Conservation (phyloP, 768 basidiomycete genomes). For the Boletus sensibilis region DNA sequence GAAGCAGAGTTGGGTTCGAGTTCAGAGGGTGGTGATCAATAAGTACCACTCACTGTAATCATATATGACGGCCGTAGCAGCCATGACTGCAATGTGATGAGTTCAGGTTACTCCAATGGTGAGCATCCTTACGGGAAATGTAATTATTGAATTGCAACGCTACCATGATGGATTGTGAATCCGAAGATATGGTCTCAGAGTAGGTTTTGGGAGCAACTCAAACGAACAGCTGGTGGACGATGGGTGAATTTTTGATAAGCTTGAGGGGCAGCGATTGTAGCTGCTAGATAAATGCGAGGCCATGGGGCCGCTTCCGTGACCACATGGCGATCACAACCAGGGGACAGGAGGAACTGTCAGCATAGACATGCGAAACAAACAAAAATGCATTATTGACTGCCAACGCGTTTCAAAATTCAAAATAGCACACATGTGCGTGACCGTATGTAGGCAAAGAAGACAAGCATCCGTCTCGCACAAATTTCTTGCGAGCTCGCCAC, state of each 20-base stretch:
- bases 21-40: neutral
- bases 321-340: neutral
- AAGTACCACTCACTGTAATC: conserved; percentile 18
- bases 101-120: neutral
- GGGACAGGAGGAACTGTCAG: no score
- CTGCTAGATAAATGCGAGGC: neutral
- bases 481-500: no score
- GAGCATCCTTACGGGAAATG: conserved; percentile 4
- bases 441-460: no score
- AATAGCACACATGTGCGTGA: neutral
- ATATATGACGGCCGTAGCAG: conserved; percentile 13
- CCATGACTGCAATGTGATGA: conserved; percentile 12
- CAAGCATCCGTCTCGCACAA: no score
- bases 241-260: neutral
- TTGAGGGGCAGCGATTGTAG: no score
- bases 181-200: conserved; percentile 14
- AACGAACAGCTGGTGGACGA: neutral
- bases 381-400: no score
- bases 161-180: conserved; percentile 2
- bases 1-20: neutral
- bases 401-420: neutral
- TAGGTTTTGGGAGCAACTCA: no score
- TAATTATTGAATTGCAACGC: conserved; percentile 10
- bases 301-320: no score
- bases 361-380: neutral